Conservation (phyloP, 805 yeast genomes). For the Metschnikowia anglica region DNA sequence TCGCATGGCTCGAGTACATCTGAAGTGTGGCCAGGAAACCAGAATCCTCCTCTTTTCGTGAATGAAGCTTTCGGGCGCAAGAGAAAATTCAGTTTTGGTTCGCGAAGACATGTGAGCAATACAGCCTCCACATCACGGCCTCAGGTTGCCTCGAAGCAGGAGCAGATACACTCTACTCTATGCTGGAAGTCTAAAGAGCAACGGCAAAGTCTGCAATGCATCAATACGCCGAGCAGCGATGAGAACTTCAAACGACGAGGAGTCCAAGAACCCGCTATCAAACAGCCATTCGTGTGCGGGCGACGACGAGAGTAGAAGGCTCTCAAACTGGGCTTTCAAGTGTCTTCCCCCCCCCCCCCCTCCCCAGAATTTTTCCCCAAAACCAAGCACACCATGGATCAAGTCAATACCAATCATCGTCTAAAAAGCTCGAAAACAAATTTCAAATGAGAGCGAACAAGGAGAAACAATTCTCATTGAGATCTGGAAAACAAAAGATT, state of each 20-base stretch:
- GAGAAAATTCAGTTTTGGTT: not conserved
- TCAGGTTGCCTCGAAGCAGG: not conserved
- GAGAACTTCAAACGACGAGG: constrained; percentile 17
- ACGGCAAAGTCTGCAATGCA: not conserved
- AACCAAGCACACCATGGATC: constrained; percentile 6
- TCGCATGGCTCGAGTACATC: constrained; percentile 3
- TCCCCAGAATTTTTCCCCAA: not conserved
- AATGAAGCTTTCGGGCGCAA: constrained; percentile 1
- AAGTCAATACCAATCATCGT: not conserved
- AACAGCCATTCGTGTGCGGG: constrained; percentile 1
- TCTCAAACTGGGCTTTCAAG: not conserved
- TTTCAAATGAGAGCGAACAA: too few species aligned
- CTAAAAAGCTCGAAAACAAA: too few species aligned
- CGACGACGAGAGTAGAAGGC: constrained; percentile 11
- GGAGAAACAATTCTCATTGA: too few species aligned
- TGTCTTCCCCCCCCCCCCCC: not conserved
- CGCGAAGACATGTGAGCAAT: not conserved
- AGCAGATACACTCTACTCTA: not conserved
- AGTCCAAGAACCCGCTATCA: not conserved
- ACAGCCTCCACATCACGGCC: not conserved
- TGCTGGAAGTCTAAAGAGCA: not conserved
- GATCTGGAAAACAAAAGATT: too few species aligned
- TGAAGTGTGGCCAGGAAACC: not conserved
- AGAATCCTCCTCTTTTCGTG: not conserved
- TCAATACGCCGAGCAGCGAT: not conserved